These are phyloP conservation scores for Leavenworthia alabamica DNA, from an alignment of 345 rosid genomes.

Conservation along the genomic window DNA sequence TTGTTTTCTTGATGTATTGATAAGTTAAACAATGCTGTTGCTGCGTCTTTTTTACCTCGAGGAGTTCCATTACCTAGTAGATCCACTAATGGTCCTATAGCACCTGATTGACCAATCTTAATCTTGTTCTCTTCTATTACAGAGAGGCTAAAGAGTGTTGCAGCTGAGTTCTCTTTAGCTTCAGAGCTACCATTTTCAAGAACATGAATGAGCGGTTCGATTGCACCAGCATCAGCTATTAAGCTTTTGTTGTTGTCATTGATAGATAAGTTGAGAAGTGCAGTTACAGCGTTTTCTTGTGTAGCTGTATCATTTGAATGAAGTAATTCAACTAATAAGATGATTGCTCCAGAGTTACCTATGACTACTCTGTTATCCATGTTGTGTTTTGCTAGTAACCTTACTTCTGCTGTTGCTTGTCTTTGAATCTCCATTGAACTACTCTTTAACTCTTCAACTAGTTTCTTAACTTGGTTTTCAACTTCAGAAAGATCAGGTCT, in stretches of 20 bases:
- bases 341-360: slow-evolving; percentile 74
- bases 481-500: slow-evolving; percentile 74
- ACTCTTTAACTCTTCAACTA: slow-evolving; percentile 65
- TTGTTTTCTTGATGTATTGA: slow-evolving; percentile 94
- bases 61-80: slow-evolving; percentile 83
- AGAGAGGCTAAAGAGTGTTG: slow-evolving; percentile 94
- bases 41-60: slow-evolving; percentile 92
- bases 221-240: slow-evolving; percentile 83
- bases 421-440: slow-evolving; percentile 58
- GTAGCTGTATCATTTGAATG: slow-evolving; percentile 46
- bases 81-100: slow-evolving; percentile 82
- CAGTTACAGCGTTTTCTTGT: slow-evolving; percentile 87
- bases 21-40: slow-evolving; percentile 91
- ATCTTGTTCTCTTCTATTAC: slow-evolving; percentile 88
- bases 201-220: slow-evolving; percentile 79
- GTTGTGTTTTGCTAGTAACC: slow-evolving; percentile 78
- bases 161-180: slow-evolving; percentile 94
- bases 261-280: slow-evolving; percentile 88
- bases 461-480: slow-evolving; percentile 62
- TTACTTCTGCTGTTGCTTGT: slow-evolving; percentile 51
- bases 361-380: slow-evolving; percentile 82
- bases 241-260: slow-evolving; percentile 78
- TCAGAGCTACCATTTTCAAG: slow-evolving; percentile 78
- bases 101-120: slow-evolving; percentile 90
- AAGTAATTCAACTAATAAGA: slow-evolving; percentile 66